A percentile compares a stretch with the other conserved stretches of the same genome.
Evolutionary conservation across 345 rosid genomes (phyloP).

Genomic region (Gossypium longicalyx): DNA sequence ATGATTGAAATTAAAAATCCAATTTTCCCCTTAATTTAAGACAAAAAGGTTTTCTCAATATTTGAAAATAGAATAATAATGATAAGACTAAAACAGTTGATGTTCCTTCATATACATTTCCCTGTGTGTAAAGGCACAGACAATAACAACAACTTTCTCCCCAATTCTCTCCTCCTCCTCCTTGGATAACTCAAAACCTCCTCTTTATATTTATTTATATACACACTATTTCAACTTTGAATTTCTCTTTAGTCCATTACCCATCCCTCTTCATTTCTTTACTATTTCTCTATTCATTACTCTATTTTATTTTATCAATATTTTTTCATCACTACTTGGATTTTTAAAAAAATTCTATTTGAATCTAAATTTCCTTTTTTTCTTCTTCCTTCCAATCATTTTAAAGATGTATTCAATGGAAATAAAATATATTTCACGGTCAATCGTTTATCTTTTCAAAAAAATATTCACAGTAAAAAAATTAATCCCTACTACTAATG

Average conservation of each 20-base stretch:
- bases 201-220: too few relatives aligned
- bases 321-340: neutral
- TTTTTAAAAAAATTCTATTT: neutral
- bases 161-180: constrained; percentile 33
- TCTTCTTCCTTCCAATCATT: too few relatives aligned
- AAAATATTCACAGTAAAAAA: too few relatives aligned
- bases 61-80: neutral
- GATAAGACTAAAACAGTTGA: neutral
- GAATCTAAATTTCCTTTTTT: neutral
- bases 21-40: neutral
- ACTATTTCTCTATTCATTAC: neutral
- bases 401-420: too few relatives aligned
- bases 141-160: constrained; percentile 29
- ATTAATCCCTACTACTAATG: too few relatives aligned
- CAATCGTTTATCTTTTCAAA: fast-evolving
- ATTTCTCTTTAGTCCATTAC: neutral
- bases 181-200: constrained; percentile 13
- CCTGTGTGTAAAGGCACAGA: constrained; percentile 22
- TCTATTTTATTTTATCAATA: neutral
- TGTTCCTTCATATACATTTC: neutral
- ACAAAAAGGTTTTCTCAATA: neutral
- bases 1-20: neutral
- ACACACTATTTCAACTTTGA: neutral
- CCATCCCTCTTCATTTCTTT: neutral
- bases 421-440: too few relatives aligned